A percentile compares a stretch with the other conserved stretches of the same genome.
Conservation (phyloP, 169 alveolate species). For the Blepharisma undulans region DNA sequence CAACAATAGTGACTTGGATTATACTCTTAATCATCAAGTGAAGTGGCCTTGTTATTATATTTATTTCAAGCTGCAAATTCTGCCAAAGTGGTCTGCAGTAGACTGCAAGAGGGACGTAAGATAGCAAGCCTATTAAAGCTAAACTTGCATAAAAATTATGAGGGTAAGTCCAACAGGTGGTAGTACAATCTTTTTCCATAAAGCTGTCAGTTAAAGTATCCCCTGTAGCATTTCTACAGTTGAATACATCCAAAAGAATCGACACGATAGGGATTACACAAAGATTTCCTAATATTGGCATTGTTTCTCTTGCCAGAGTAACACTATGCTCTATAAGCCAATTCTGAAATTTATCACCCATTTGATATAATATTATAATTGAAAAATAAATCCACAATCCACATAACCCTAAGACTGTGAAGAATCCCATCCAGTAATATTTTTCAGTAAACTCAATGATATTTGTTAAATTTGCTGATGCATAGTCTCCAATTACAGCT, state of each 20-base stretch:
- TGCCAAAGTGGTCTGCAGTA: conserved; percentile 29
- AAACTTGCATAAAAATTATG: conserved; percentile 6
- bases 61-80: neutral
- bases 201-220: neutral
- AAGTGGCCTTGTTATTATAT: conserved; percentile 1
- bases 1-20: conserved; percentile 6
- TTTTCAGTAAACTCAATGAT: neutral
- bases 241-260: neutral
- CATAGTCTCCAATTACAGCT: neutral
- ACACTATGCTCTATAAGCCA: neutral
- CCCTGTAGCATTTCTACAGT: neutral
- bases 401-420: neutral
- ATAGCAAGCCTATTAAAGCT: neutral
- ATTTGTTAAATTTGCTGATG: neutral
- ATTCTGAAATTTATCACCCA: neutral
- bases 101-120: conserved; percentile 28
- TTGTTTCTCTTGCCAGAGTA: neutral
- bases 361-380: neutral
- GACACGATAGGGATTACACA: neutral
- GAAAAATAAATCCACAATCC: neutral
- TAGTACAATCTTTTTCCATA: conserved; percentile 18
- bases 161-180: neutral
- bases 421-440: neutral
- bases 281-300: conserved; percentile 9
- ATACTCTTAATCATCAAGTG: conserved; percentile 19